Percentiles rank a stretch among this genome's conserved stretches.
Evolutionary conservation across 805 yeast genomes (phyloP).

Genomic region (Lachancea sp.): DNA sequence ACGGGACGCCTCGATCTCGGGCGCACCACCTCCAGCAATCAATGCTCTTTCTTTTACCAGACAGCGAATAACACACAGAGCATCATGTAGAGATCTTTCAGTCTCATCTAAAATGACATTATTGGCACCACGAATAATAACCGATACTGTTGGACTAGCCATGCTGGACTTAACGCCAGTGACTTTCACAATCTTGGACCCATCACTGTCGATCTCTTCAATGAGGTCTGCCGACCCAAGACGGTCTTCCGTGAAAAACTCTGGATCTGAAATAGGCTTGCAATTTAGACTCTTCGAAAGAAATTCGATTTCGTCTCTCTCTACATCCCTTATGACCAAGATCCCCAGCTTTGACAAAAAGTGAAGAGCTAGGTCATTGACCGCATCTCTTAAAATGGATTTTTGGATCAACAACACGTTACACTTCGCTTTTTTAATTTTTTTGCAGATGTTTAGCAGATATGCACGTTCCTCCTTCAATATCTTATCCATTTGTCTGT

Average conservation of each 20-base stretch:
- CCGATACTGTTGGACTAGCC: constrained; percentile 61
- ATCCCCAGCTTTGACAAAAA: constrained; percentile 89
- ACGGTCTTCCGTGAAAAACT: constrained; percentile 86
- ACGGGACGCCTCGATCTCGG: constrained; percentile 85
- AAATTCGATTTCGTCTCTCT: constrained; percentile 94
- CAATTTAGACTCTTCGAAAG: constrained; percentile 78
- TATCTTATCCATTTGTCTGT: constrained; percentile 98
- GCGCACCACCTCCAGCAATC: constrained; percentile 99
- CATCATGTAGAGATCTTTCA: constrained; percentile 95
- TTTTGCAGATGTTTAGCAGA: constrained; percentile 87
- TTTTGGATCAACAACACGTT: constrained; percentile 86
- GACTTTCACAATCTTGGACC: constrained; percentile 81
- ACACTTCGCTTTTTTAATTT: constrained; percentile 94
- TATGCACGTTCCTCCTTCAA: constrained; percentile 97
- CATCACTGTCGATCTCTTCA: constrained; percentile 85
- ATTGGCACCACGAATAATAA: constrained; percentile 93
- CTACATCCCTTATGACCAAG: constrained; percentile 90
- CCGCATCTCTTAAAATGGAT: constrained; percentile 91
- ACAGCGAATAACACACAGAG: constrained; percentile 89
- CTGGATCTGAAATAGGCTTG: constrained; percentile 93
- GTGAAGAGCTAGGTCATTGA: constrained; percentile 89
- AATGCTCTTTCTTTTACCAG: constrained; percentile 80
- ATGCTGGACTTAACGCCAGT: constrained; percentile 59
- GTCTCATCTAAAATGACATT: constrained; percentile 86
- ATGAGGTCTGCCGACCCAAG: constrained; percentile 87